Conservation (phyloP, 495 filamentous ascomycete genomes). For the Sabuloglossum arenarium region DNA sequence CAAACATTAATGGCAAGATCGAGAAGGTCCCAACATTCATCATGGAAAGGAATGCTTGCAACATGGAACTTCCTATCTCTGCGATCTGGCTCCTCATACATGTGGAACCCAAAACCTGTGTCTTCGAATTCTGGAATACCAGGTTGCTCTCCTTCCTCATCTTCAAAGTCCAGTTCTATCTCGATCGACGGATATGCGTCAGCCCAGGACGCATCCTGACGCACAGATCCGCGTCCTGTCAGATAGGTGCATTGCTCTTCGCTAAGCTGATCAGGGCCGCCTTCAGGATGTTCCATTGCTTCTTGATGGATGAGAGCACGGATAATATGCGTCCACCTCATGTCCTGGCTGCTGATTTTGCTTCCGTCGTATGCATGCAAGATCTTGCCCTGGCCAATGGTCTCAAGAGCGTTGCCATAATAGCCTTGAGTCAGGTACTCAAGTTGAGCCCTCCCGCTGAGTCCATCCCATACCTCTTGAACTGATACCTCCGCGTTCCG, state of each 20-base stretch:
- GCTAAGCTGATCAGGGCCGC: conserved; percentile 8
- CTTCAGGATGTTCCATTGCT: conserved; percentile 10
- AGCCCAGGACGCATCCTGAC: conserved; percentile 16
- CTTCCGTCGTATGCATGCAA: conserved; percentile 15
- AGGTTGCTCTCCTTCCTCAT: conserved; percentile 6
- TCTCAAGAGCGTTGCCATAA: not conserved
- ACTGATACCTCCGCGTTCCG: conserved; percentile 11
- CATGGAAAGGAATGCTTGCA: conserved; percentile 17
- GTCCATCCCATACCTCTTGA: conserved; percentile 12
- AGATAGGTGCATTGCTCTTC: conserved; percentile 8
- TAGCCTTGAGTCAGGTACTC: conserved; percentile 9
- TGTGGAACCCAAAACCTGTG: conserved; percentile 13
- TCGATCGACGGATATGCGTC: conserved; percentile 16
- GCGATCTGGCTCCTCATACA: conserved; percentile 17
- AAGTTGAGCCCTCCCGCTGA: conserved; percentile 10
- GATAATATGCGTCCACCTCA: conserved; percentile 17
- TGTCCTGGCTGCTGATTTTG: conserved; percentile 12
- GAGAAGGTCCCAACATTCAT: conserved; percentile 18
- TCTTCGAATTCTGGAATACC: conserved; percentile 9
- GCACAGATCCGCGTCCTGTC: conserved; percentile 14
- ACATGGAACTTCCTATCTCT: conserved; percentile 11
- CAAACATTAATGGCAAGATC: conserved; percentile 15
- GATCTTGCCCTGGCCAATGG: conserved; percentile 8
- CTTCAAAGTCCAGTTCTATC: conserved; percentile 12
- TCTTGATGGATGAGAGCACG: conserved; percentile 14